phyloP scores from a whole-genome alignment of 176 grass and related monocot species.

The Oryza longistaminata region DNA sequence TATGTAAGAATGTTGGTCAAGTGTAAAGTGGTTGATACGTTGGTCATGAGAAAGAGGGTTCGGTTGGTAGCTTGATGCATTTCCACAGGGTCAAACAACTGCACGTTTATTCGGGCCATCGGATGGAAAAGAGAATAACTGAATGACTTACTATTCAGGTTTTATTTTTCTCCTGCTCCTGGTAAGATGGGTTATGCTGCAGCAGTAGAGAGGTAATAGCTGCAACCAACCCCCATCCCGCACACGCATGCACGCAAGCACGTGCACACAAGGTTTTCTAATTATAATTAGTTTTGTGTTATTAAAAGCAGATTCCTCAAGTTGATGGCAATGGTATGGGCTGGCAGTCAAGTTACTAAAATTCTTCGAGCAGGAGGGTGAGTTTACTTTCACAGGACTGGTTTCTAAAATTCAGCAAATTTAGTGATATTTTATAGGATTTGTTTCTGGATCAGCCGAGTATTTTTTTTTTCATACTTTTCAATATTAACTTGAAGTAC shows the following conservation, averaged over 20 bases:
- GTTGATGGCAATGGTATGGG: constrained; percentile 93
- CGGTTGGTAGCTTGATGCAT: background rate
- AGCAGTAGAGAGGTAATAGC: constrained; percentile 71
- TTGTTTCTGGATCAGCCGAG: background rate
- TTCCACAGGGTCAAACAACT: background rate
- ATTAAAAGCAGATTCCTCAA: constrained; percentile 69
- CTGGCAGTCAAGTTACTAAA: constrained; percentile 98
- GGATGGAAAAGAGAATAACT: constrained; percentile 2
- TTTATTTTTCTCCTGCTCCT: constrained; percentile 86
- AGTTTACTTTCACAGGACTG: constrained; percentile 18
- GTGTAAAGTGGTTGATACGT: background rate
- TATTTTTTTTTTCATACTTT: background rate
- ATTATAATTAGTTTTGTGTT: constrained; percentile 12
- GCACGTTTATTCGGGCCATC: background rate
- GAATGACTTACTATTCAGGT: constrained; percentile 55
- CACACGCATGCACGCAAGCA: background rate
- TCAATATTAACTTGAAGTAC: background rate
- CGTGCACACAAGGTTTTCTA: background rate
- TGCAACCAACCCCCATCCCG: background rate
- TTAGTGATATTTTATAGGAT: background rate
- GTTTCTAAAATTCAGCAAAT: background rate
- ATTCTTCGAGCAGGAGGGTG: constrained; percentile 82
- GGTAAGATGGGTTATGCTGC: constrained; percentile 82
- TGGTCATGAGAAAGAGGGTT: constrained; percentile 6
- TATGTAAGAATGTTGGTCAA: background rate